phyloP scores from a whole-genome alignment of 257 asterid species.

The Solanum verrucosum region DNA sequence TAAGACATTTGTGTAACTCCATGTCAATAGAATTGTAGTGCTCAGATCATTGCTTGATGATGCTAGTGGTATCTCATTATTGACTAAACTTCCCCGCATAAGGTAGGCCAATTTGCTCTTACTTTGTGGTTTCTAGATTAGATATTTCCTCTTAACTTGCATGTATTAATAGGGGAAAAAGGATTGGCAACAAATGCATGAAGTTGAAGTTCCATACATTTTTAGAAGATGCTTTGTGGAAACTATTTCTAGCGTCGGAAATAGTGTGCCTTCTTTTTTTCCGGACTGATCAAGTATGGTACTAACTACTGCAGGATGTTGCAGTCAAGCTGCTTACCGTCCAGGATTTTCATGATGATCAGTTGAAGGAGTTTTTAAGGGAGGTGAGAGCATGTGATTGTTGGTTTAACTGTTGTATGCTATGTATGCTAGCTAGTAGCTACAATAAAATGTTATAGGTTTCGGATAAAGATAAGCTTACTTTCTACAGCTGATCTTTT shows the following conservation, averaged over 20 bases:
- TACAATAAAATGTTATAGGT: neutral
- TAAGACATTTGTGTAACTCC: neutral
- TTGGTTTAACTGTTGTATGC: neutral
- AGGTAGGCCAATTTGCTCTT: neutral
- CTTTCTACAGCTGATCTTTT: neutral
- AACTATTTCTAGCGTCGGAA: neutral
- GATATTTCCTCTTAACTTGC: neutral
- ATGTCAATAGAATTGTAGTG: neutral
- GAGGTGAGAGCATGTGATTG: slow-evolving; percentile 46
- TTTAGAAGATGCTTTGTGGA: neutral
- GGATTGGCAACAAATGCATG: neutral
- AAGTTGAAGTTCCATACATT: neutral
- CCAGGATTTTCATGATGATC: slow-evolving; percentile 93
- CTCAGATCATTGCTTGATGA: neutral
- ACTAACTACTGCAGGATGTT: slow-evolving; percentile 61
- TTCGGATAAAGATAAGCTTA: neutral
- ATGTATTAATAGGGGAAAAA: neutral
- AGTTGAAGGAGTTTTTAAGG: slow-evolving; percentile 79
- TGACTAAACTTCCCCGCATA: neutral
- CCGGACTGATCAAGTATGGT: neutral
- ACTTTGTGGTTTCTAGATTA: neutral
- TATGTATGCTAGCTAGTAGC: neutral
- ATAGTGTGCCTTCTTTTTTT: neutral
- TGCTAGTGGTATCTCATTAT: neutral
- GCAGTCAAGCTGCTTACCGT: slow-evolving; percentile 80